phyloP scores from a whole-genome alignment of 208 protist species.

The Acanthamoeba royreba region DNA sequence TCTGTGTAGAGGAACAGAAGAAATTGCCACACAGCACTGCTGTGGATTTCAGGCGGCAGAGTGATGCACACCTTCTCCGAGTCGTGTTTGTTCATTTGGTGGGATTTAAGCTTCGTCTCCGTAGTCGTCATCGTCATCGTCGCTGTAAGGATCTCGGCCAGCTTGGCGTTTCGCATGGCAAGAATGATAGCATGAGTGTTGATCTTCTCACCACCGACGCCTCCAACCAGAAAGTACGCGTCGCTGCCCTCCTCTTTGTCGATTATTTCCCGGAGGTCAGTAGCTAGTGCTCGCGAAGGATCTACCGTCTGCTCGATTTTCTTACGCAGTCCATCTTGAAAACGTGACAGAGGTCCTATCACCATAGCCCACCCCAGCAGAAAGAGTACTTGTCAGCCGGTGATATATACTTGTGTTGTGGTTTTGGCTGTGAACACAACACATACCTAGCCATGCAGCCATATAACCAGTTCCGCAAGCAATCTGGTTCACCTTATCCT shows the following conservation, averaged over 20 bases:
- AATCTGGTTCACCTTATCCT: not conserved
- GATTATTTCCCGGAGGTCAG: not conserved
- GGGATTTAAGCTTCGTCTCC: not conserved
- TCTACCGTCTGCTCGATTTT: not conserved
- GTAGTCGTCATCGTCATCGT: not conserved
- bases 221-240: not conserved
- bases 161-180: not conserved
- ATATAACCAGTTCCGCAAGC: not conserved
- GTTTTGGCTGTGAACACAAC: too few species aligned
- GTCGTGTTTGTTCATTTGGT: too few species aligned
- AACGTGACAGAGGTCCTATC: not conserved
- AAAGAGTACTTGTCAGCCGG: too few species aligned
- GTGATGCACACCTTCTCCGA: not conserved
- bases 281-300: not conserved
- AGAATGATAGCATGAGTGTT: not conserved
- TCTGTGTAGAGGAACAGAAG: not conserved
- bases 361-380: too few species aligned
- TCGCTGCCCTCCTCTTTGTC: not conserved
- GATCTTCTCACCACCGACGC: not conserved
- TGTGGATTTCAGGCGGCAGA: not conserved
- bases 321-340: not conserved
- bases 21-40: not conserved
- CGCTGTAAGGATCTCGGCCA: not conserved
- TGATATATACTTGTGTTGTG: too few species aligned
- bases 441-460: not conserved